Base-by-base conservation (phyloP, 106 monocot genomes). In the Dioscorea alata region DNA sequence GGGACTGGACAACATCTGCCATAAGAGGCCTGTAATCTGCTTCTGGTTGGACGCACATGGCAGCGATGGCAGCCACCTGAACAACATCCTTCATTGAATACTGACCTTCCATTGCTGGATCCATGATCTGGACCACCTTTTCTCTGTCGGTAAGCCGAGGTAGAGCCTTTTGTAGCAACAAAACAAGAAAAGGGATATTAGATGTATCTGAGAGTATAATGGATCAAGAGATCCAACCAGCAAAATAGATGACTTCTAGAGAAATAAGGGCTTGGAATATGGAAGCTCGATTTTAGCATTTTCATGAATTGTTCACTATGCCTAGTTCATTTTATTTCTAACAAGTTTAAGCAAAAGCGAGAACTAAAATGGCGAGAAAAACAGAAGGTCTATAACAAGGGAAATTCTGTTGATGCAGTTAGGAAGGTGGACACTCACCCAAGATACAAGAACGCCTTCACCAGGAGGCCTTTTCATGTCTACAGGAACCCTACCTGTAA, bases 21-120 rank as follows among this genome's bases (percentile, higher is more conserved):
- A 99, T 99, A 21, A 99, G 66, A 52, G 99, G 99, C 60, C 99
- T 80, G 79, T 99, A 99, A 71, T 99, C 99, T 16, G 87, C 93
- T 75, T 99, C 99, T 3, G 90, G 85, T 67, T 93, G 99, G 12
- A 99, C 90, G 66, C 99, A 99, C 97, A 99, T 99, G 42, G 92
- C 85, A 4, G 97, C 93, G 52, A 99, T 99, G 52, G 99, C 99
- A 59, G 93, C 99, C n/a, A 99, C 99, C 58, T 93, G 99, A 57
- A 99, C 81, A 19, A 77, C 93, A 79, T 99, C 99, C 73, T 99
- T 99, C 83, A 90, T 77, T 0, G 75, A 74, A 32, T 93, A 93
- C 50, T 93, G 84, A 0, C 99, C 93, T 68, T 90, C 93, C 81
- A 93, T 63, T 76, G 87, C 82, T 24, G 93, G 85, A 80, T 99